Evolutionary conservation across 2,329 filamentous ascomycete species (phyloP).

Genomic region (Epichloe gansuensis): DNA sequence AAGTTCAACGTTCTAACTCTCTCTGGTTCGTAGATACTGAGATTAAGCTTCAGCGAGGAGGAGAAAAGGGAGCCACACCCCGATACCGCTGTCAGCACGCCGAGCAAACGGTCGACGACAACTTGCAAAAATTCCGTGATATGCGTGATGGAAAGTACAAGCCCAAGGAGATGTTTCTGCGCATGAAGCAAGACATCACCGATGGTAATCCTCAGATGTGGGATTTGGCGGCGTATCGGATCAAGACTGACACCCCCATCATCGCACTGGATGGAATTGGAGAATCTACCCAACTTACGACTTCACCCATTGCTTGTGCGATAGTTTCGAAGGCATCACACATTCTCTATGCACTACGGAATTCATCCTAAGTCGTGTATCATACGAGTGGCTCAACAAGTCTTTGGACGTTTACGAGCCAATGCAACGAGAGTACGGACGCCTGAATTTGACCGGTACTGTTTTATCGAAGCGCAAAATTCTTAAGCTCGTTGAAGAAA

Average conservation of each 20-base stretch:
- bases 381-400: conserved; percentile 85
- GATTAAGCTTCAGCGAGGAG: conserved; percentile 78
- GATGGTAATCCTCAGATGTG: conserved; percentile 90
- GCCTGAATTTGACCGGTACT: conserved; percentile 63
- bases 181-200: conserved; percentile 85
- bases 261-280: conserved; percentile 73
- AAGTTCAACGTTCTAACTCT: not conserved
- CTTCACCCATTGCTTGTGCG: conserved; percentile 80
- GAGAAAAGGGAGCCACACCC: conserved; percentile 53
- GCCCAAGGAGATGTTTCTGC: conserved; percentile 68
- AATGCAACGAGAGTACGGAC: conserved; percentile 77
- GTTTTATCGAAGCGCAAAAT: conserved; percentile 82
- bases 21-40: conserved; percentile 43
- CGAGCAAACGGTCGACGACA: conserved; percentile 60
- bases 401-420: conserved; percentile 73
- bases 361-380: conserved; percentile 72
- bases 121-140: conserved; percentile 69
- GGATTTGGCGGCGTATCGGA: conserved; percentile 85
- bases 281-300: conserved; percentile 94
- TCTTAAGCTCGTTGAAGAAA: conserved; percentile 62
- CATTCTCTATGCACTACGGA: conserved; percentile 91
- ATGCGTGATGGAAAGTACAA: conserved; percentile 91
- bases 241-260: conserved; percentile 61
- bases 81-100: conserved; percentile 75
- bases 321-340: conserved; percentile 84